phyloP scores from a whole-genome alignment of 2,329 filamentous ascomycete species.

The Paecilomyces sp. region DNA sequence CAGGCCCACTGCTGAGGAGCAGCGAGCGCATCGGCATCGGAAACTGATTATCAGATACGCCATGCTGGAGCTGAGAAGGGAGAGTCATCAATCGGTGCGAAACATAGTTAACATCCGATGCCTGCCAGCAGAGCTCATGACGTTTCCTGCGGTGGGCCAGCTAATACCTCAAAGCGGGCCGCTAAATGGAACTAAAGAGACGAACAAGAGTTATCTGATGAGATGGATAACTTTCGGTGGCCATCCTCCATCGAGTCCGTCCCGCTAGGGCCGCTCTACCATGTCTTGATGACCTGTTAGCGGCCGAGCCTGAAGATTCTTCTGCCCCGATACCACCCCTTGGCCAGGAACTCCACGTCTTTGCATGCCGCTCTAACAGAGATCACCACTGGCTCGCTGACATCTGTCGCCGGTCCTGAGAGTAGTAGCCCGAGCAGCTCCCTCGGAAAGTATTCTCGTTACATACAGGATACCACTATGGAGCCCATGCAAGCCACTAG shows the following conservation, averaged over 20 bases:
- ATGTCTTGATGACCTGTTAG: background rate
- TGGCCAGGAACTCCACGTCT: background rate
- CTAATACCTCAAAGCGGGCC: background rate
- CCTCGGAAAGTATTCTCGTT: background rate
- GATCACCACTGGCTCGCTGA: background rate
- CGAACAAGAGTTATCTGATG: background rate
- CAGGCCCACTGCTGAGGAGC: background rate
- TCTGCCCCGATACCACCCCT: background rate
- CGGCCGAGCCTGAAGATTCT: background rate
- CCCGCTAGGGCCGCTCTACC: background rate
- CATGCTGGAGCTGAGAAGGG: background rate
- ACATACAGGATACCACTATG: background rate
- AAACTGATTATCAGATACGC: background rate
- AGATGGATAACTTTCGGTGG: background rate
- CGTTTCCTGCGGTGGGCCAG: background rate
- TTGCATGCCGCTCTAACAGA: background rate
- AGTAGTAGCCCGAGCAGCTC: background rate
- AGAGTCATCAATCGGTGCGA: background rate
- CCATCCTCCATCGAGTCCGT: background rate
- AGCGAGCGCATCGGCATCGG: background rate
- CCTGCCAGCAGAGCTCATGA: background rate
- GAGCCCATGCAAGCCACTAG: background rate
- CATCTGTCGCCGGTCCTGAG: background rate
- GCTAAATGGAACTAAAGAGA: background rate
- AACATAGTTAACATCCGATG: background rate